Percentiles rank a stretch among this genome's conserved stretches.
Conservation (phyloP, 805 yeast species). For the Sugiyamaella floridensis region DNA sequence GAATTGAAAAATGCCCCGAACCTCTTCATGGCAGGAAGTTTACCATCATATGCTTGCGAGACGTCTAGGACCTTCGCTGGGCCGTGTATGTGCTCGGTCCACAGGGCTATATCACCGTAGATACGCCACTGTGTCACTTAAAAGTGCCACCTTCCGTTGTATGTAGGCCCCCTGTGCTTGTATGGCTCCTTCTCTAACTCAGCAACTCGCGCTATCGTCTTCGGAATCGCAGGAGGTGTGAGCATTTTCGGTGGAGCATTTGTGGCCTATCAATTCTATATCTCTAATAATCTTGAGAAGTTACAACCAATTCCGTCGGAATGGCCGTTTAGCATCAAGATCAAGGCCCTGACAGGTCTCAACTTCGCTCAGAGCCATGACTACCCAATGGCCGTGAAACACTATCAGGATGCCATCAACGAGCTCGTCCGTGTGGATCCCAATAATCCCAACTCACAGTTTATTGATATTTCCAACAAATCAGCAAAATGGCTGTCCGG, state of each 20-base stretch:
- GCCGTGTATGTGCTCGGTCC: neutral
- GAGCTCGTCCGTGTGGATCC: constrained; percentile 17
- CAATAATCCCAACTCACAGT: neutral
- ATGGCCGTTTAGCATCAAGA: constrained; percentile 15
- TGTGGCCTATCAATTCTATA: constrained; percentile 9
- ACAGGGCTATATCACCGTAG: neutral
- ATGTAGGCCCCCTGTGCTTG: neutral
- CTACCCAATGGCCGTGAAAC: constrained; percentile 13
- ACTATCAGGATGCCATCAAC: constrained; percentile 21
- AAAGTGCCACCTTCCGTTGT: constrained; percentile 4
- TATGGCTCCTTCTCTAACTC: neutral
- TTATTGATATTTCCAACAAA: constrained; percentile 20
- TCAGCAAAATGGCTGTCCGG: constrained; percentile 28
- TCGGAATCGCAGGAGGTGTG: constrained; percentile 1
- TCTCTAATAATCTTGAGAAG: constrained; percentile 5
- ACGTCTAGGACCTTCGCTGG: neutral
- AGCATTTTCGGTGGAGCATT: constrained; percentile 2
- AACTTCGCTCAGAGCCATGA: constrained; percentile 12
- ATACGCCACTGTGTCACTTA: neutral
- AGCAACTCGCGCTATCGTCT: constrained; percentile 3
- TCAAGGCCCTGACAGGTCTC: constrained; percentile 16
- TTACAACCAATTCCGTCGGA: constrained; percentile 19
- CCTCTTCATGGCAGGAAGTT: neutral
- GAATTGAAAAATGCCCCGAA: neutral
- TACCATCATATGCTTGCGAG: neutral